Evolutionary conservation across 2,329 filamentous ascomycete species (phyloP), one percentile per base, ranked within the genome.

Genomic region (Colletotrichum tamarilloi): DNA sequence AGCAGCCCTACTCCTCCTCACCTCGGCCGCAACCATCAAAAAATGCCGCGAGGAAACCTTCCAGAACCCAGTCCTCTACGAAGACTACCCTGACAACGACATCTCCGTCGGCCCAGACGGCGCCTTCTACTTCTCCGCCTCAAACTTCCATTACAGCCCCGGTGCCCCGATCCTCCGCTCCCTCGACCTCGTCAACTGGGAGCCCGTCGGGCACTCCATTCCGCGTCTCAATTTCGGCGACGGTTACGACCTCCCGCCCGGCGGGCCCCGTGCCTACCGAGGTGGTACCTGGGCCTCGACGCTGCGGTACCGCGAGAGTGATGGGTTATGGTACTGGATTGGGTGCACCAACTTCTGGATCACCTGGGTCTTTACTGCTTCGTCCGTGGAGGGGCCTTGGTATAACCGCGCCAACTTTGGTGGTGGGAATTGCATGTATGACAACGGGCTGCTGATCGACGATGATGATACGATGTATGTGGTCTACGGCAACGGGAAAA

Each of bases 391-490:
- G 1, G 86, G 84, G 0, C 85, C 85, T 0, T 89, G 86, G 86
- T 57, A 82, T 74, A 12, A 80, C 83, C 58, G 74, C 76, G 49
- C 81, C 79, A 1, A 82, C 77, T 9, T 79, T 85, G 19, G 79
- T 79, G 6, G 72, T 26, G 81, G 79, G 0, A 82, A 77, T 1
- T 91, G 89, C 78, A 90, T 88, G 76, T 91, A 91, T 75, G 89
- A 91, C 77, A 85, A 82, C 22, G 88, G 90, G 0, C 78, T 91
- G 0, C 78, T 91, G n/a, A 84, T 91, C 42, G 89, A 91, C 62
- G 87, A 89, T 28, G 85, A 91, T 38, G 89, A 90, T 69, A 87
- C 85, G 1, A 88, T 91, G 83, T 91, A 91, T 64, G 85, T 91
- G 0, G 87, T 84, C 0, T 90, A 89, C 75, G 89, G 88, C 5